These are phyloP conservation scores for Erodium trifolium DNA, from an alignment of 441 rosid genomes.

Conservation along the genomic window DNA sequence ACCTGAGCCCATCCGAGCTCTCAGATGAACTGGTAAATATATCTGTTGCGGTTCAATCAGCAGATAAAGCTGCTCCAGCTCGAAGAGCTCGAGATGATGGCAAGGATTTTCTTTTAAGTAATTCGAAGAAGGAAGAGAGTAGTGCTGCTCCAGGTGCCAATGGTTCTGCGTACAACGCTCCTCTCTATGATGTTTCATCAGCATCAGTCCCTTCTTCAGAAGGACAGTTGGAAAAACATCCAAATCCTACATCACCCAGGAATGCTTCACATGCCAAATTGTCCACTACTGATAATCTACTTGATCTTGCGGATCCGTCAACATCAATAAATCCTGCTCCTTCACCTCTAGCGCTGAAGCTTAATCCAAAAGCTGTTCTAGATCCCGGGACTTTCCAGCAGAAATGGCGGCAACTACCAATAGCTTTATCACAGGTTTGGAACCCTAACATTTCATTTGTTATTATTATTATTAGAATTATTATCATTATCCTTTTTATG, in stretches of 20 bases:
- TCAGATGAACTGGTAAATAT: conserved; percentile 67
- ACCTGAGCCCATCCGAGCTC: conserved; percentile 82
- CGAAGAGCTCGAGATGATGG: conserved; percentile 79
- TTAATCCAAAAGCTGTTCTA: conserved; percentile 63
- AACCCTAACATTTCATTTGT: conserved; percentile 5
- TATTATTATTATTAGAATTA: neutral
- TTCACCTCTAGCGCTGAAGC: conserved; percentile 60
- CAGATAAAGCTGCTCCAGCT: conserved; percentile 44
- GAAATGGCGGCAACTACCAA: conserved; percentile 85
- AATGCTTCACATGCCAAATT: conserved; percentile 31
- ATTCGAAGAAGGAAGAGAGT: conserved; percentile 75
- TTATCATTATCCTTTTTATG: too few species aligned
- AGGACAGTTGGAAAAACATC: conserved; percentile 4
- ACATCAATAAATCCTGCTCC: conserved; percentile 38
- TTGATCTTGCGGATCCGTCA: conserved; percentile 55
- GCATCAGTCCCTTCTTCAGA: conserved; percentile 20
- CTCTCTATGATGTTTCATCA: conserved; percentile 41
- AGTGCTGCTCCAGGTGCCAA: conserved; percentile 34
- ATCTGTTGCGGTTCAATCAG: conserved; percentile 56
- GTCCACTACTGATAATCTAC: conserved; percentile 73
- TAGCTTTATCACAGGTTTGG: conserved; percentile 56
- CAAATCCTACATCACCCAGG: conserved; percentile 28
- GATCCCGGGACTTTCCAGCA: conserved; percentile 84
- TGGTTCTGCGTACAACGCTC: conserved; percentile 67
- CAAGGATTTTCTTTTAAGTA: conserved; percentile 74